A percentile compares a stretch with the other conserved stretches of the same genome.
Evolutionary conservation across 2,329 filamentous ascomycete genomes (phyloP).

Genomic region (Neurospora crassa): DNA sequence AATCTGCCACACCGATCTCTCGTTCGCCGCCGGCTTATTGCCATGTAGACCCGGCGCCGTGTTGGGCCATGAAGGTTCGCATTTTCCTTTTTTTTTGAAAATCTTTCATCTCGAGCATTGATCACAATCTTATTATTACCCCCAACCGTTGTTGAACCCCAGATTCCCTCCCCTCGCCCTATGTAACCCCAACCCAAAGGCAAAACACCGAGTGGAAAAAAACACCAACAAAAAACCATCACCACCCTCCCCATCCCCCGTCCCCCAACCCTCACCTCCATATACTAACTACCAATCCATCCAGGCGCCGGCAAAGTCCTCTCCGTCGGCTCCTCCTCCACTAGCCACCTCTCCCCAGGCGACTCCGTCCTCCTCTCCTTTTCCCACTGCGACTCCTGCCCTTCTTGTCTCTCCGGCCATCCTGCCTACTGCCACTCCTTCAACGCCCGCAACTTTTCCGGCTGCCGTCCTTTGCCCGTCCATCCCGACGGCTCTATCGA

Average conservation of each 20-base stretch:
- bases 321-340: slow-evolving; percentile 33
- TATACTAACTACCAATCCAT: not conserved
- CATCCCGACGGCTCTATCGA: not conserved
- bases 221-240: not conserved
- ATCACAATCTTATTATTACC: not conserved
- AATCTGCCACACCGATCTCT: slow-evolving; percentile 26
- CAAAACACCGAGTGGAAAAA: not conserved
- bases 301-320: slow-evolving; percentile 17
- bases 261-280: too few species aligned
- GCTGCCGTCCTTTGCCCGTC: slow-evolving; percentile 8
- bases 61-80: slow-evolving; percentile 17
- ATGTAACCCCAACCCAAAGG: too few species aligned
- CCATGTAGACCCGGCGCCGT: slow-evolving; percentile 19
- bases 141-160: not conserved
- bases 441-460: slow-evolving; percentile 19
- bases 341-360: slow-evolving; percentile 37
- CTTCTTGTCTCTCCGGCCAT: slow-evolving; percentile 13
- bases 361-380: slow-evolving; percentile 44
- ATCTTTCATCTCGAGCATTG: too few species aligned
- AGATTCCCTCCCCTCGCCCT: not conserved
- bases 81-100: too few species aligned
- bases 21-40: slow-evolving; percentile 28
- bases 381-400: slow-evolving; percentile 24
- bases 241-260: not conserved
- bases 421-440: slow-evolving; percentile 20